Base-by-base conservation (phyloP, 345 rosid genomes). In the Aurinia saxatilis region DNA sequence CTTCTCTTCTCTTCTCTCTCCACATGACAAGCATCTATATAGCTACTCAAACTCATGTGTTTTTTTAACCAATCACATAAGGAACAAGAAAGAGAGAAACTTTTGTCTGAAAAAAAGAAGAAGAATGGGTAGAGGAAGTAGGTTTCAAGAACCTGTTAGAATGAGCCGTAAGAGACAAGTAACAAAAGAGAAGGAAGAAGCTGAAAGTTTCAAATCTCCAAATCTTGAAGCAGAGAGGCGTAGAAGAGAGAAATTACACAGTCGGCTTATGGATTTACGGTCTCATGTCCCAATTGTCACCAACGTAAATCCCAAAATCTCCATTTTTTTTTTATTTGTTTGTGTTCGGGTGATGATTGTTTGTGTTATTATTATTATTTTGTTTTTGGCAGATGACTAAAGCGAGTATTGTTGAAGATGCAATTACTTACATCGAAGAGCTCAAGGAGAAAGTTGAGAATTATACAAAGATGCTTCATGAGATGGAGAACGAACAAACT, bases 321-420 rank as follows among this genome's bases (percentile, higher is more conserved):
- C 23, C 1, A 2, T 1, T 59, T 13, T 46, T 3, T 0, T 2
- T 10, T 57, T n/a, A n/a, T n/a, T 9, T 35, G 15, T 12, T 15
- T 16, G 2, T 13, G 18, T 29, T n/a, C n/a, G n/a, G 12, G 35
- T 41, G 16, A 7, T 15, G 47, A 3, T 41, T 11, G 11, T 2
- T n/a, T n/a, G n/a, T 59, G 53, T 46, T 19, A 10, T 48, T 18
- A n/a, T n/a, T n/a, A n/a, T n/a, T n/a, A n/a, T 7, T 47, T n/a
- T n/a, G n/a, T n/a, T n/a, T n/a, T n/a, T n/a, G n/a, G n/a, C n/a
- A 93, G 99, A 87, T 93, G 96, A 90, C 79, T 61, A 85, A 81
- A 77, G 96, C 80, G 5, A 80, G 85, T 13, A 90, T 90, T 41
- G 75, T 93, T 37, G 90, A 84, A 47, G 97, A 93, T 69, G 90